Percentiles rank a stretch among this genome's conserved stretches.
Conservation (phyloP, 2,329 filamentous ascomycete species). For the Aureobasidium musti region DNA sequence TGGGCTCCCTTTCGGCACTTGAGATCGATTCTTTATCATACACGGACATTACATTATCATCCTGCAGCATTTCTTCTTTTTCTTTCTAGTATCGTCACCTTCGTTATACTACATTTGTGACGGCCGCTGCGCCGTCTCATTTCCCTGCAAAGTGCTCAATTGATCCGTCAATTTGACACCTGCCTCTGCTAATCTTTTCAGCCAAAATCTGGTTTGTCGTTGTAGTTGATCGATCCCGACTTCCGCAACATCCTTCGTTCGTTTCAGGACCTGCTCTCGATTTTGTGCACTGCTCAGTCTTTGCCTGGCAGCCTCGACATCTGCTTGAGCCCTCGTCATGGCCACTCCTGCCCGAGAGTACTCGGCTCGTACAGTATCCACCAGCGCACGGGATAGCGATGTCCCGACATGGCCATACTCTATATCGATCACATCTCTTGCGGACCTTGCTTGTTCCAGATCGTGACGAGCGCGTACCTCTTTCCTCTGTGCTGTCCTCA, state of each 20-base stretch:
- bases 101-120: background rate
- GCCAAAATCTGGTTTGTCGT: constrained; percentile 16
- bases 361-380: constrained; percentile 16
- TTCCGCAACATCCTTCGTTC: constrained; percentile 8
- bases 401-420: constrained; percentile 13
- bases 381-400: constrained; percentile 3
- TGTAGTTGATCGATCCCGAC: constrained; percentile 5
- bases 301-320: constrained; percentile 6
- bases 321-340: background rate
- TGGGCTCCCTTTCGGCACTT: background rate
- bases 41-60: background rate
- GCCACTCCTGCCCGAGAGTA: background rate
- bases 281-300: background rate
- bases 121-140: background rate
- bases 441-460: constrained; percentile 14
- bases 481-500: background rate
- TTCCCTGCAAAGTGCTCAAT: constrained; percentile 7
- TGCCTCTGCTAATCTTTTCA: constrained; percentile 21
- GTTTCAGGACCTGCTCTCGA: background rate
- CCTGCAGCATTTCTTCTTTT: background rate
- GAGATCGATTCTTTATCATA: background rate
- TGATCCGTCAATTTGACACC: constrained; percentile 25
- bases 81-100: background rate
- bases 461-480: constrained; percentile 12
- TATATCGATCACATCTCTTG: constrained; percentile 6